A percentile compares a stretch with the other conserved stretches of the same genome.
These are phyloP conservation scores for Ampelocalamus luodianensis DNA, from an alignment of 176 grass and related monocot species.

Conservation along the genomic window DNA sequence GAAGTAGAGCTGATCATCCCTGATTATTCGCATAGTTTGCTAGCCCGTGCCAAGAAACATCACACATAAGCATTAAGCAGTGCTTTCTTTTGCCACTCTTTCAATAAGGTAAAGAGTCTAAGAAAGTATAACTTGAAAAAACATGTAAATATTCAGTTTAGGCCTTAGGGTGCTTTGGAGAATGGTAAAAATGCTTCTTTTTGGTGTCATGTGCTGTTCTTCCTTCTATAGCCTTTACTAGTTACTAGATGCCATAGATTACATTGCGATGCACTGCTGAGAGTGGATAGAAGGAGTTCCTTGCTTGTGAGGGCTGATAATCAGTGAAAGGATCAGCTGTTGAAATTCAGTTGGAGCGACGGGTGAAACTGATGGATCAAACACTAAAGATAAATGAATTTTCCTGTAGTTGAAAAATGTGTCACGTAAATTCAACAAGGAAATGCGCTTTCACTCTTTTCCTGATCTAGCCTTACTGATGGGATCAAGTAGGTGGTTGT, in stretches of 20 bases:
- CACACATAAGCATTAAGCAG: background rate
- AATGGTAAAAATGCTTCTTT: background rate
- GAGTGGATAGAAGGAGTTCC: background rate
- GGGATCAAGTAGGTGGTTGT: background rate
- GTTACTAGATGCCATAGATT: conserved; percentile 11
- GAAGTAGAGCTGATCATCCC: background rate
- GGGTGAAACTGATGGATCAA: background rate
- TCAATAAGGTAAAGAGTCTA: background rate
- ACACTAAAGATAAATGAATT: background rate
- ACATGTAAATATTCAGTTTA: background rate
- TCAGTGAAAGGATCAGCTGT: background rate
- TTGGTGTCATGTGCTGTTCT: background rate
- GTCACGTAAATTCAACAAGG: background rate
- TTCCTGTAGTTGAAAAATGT: background rate
- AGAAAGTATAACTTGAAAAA: conserved; percentile 7
- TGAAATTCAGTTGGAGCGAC: background rate
- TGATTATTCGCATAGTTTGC: conserved; percentile 1
- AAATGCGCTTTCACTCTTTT: background rate
- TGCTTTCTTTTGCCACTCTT: conserved; percentile 24
- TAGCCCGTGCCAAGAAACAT: background rate
- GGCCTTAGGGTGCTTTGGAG: background rate
- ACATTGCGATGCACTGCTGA: background rate
- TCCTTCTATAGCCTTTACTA: background rate
- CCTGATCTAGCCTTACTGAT: background rate
- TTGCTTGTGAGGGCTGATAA: background rate